Evolutionary conservation across 2,329 filamentous ascomycete species (phyloP).

Genomic region (Sporothrix humicola): DNA sequence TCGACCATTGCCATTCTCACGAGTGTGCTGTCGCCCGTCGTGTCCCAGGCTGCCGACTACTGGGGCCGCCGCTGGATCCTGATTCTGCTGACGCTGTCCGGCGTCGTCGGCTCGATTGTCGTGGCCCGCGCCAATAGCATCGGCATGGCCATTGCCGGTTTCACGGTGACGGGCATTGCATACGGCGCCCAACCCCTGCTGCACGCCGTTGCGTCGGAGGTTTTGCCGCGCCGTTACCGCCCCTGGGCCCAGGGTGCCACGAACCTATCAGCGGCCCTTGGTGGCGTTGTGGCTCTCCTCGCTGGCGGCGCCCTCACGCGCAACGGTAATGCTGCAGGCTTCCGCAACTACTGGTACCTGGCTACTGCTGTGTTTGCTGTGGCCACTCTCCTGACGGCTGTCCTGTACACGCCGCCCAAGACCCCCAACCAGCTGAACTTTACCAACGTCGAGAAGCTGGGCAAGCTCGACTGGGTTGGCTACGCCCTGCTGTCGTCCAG

Average conservation of each 20-base stretch:
- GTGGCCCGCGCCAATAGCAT: constrained; percentile 46
- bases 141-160: constrained; percentile 48
- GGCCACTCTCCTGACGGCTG: constrained; percentile 41
- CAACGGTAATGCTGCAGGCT: constrained; percentile 44
- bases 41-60: constrained; percentile 51
- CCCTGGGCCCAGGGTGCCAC: constrained; percentile 46
- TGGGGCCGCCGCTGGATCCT: constrained; percentile 53
- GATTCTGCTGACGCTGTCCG: constrained; percentile 45
- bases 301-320: constrained; percentile 47
- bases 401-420: constrained; percentile 46
- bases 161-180: constrained; percentile 45
- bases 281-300: constrained; percentile 44
- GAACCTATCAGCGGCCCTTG: constrained; percentile 44
- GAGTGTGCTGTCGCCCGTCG: constrained; percentile 46
- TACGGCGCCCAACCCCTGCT: constrained; percentile 50
- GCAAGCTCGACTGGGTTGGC: constrained; percentile 49
- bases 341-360: constrained; percentile 48
- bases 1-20: constrained; percentile 48
- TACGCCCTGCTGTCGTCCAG: constrained; percentile 46
- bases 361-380: constrained; percentile 42
- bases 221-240: constrained; percentile 48
- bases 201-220: constrained; percentile 49
- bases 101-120: constrained; percentile 47
- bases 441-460: constrained; percentile 44
- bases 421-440: constrained; percentile 41